Conservation (phyloP, 352 stramenopile genomes). For the Pythium rishiriense region DNA sequence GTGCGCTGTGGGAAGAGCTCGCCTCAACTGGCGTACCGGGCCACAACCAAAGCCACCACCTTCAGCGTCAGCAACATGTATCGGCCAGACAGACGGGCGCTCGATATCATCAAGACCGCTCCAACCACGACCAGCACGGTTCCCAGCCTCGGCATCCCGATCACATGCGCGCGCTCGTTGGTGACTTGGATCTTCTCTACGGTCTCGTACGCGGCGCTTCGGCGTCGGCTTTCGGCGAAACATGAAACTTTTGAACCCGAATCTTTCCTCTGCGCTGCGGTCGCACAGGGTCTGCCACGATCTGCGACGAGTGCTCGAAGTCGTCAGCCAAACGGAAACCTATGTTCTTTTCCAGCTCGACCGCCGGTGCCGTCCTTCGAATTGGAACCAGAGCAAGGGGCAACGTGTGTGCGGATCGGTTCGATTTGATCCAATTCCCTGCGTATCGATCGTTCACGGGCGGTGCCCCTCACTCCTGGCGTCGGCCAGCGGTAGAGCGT, state of each 20-base stretch:
- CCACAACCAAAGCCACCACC: not conserved
- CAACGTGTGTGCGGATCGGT: not conserved
- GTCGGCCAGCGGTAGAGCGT: not conserved
- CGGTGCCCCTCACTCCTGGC: not conserved
- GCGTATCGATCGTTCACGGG: no score
- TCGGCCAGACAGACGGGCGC: not conserved
- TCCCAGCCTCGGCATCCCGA: not conserved
- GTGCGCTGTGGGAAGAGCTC: conserved; percentile 35
- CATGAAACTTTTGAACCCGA: not conserved
- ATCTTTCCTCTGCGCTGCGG: conserved; percentile 13
- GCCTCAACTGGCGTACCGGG: not conserved
- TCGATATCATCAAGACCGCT: not conserved
- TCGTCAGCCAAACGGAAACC: not conserved
- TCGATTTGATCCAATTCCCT: not conserved
- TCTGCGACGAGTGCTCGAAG: not conserved
- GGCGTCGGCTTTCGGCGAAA: not conserved
- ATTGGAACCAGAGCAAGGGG: not conserved
- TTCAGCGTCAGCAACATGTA: no score
- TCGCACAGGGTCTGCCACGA: not conserved
- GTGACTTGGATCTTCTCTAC: conserved; percentile 27
- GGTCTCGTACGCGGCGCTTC: conserved; percentile 4
- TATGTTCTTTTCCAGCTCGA: not conserved
- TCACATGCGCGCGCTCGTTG: conserved; percentile 3
- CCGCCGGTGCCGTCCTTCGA: not conserved
- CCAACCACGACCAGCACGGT: not conserved